Evolutionary conservation across 306 rosid species (phyloP).

Genomic region (Malus sylvestris): DNA sequence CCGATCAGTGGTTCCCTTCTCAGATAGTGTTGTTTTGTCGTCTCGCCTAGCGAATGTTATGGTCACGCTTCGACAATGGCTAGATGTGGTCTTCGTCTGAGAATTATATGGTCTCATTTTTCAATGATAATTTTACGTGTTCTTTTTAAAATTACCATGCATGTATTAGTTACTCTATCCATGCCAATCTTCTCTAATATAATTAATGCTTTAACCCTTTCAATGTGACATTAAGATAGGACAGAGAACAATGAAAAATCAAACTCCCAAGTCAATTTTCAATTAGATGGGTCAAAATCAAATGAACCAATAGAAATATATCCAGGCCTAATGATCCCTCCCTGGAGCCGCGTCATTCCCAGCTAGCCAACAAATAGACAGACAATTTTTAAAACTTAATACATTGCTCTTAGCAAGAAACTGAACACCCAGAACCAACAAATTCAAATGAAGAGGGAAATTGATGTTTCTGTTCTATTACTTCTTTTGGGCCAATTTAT

Average conservation of each 20-base stretch:
- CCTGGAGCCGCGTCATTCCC: not conserved
- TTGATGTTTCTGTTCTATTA: not conserved
- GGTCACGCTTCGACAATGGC: no score
- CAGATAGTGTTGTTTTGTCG: not conserved
- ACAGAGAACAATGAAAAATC: not conserved
- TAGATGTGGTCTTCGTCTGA: no score
- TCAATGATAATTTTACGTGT: no score
- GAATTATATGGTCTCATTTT: not conserved
- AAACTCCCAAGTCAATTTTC: not conserved
- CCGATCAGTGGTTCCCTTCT: not conserved
- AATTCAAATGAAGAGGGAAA: not conserved
- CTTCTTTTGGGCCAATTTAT: not conserved
- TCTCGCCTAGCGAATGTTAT: not conserved
- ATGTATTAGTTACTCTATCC: not conserved
- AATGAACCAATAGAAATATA: not conserved
- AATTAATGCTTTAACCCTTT: not conserved
- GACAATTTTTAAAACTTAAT: not conserved
- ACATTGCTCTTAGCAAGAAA: not conserved
- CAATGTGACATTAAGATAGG: not conserved
- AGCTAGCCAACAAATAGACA: not conserved
- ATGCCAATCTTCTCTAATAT: not conserved
- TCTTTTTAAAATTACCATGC: not conserved
- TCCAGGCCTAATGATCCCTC: not conserved
- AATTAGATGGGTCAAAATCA: not conserved
- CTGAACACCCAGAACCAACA: not conserved